Conservation (phyloP, 352 stramenopile species). For the Globisporangium recalcitrans region DNA sequence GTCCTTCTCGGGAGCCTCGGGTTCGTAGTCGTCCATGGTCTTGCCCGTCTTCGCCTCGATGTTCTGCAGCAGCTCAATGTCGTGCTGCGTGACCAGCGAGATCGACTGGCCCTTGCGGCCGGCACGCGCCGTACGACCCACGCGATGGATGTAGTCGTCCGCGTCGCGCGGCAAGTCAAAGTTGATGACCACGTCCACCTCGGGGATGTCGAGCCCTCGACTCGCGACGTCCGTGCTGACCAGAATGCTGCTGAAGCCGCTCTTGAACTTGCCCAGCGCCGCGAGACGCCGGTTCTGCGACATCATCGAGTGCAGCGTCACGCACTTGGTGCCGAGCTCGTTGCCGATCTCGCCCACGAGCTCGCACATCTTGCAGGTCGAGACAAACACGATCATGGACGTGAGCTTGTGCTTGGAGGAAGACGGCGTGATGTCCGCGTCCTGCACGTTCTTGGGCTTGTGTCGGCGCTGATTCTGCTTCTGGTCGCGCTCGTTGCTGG, state of each 20-base stretch:
- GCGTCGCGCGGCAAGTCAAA: slow-evolving; percentile 93
- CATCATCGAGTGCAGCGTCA: slow-evolving; percentile 95
- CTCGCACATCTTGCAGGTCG: slow-evolving; percentile 94
- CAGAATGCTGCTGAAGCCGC: slow-evolving; percentile 88
- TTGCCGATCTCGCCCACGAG: slow-evolving; percentile 92
- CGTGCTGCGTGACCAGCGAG: slow-evolving; percentile 93
- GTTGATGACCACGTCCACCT: slow-evolving; percentile 96
- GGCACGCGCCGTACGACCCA: slow-evolving; percentile 93
- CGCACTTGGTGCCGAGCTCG: slow-evolving; percentile 90
- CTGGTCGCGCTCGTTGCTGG: background rate
- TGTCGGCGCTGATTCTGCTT: slow-evolving; percentile 24
- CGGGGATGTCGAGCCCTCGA: slow-evolving; percentile 95
- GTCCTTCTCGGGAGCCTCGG: slow-evolving; percentile 83
- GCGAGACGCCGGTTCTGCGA: slow-evolving; percentile 92
- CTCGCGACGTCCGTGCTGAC: slow-evolving; percentile 97
- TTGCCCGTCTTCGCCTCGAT: slow-evolving; percentile 90
- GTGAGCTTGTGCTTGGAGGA: slow-evolving; percentile 31
- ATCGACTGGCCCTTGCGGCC: slow-evolving; percentile 90
- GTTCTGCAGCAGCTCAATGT: slow-evolving; percentile 93
- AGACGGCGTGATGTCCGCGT: slow-evolving; percentile 12
- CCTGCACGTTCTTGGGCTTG: slow-evolving; percentile 24
- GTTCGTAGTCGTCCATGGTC: slow-evolving; percentile 88
- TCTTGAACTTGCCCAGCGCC: slow-evolving; percentile 97
- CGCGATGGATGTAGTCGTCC: slow-evolving; percentile 98
- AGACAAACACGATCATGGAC: slow-evolving; percentile 97